Conservation (phyloP, 306 rosid species). For the Citrullus colocynthis region DNA sequence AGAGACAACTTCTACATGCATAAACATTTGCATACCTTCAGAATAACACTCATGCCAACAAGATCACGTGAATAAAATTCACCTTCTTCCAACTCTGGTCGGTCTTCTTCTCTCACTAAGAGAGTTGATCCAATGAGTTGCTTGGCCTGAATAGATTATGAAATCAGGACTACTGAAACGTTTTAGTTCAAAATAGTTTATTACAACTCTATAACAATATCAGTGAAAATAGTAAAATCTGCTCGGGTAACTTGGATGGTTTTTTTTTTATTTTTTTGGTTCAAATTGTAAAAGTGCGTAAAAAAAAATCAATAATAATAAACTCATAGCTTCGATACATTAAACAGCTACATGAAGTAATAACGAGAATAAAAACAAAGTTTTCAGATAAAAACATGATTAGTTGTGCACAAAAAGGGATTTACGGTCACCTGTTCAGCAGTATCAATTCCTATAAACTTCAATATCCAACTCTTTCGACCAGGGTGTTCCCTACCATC, state of each 20-base stretch:
- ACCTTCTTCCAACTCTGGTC: constrained; percentile 73
- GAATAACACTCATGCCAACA: constrained; percentile 73
- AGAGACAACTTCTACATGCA: neutral
- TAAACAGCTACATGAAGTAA: neutral
- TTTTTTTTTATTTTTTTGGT: neutral
- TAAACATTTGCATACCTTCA: constrained; percentile 43
- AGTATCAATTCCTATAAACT: constrained; percentile 50
- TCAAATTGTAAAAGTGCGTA: neutral
- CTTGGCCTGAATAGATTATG: constrained; percentile 53
- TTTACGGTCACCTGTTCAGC: constrained; percentile 46
- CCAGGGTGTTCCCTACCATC: constrained; percentile 87
- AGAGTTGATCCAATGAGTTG: constrained; percentile 70
- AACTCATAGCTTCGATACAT: neutral
- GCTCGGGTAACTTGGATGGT: neutral
- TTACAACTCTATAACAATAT: neutral
- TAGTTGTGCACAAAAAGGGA: neutral
- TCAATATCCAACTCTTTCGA: constrained; percentile 73
- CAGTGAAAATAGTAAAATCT: neutral
- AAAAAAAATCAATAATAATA: too few species aligned
- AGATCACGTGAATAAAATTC: constrained; percentile 82
- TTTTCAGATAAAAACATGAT: neutral
- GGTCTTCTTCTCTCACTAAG: constrained; percentile 78
- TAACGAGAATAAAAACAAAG: neutral
- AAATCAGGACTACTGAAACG: constrained; percentile 15
- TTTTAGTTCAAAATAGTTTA: neutral